phyloP scores from a whole-genome alignment of 169 alveolate genomes.

The Fabrea salina region DNA sequence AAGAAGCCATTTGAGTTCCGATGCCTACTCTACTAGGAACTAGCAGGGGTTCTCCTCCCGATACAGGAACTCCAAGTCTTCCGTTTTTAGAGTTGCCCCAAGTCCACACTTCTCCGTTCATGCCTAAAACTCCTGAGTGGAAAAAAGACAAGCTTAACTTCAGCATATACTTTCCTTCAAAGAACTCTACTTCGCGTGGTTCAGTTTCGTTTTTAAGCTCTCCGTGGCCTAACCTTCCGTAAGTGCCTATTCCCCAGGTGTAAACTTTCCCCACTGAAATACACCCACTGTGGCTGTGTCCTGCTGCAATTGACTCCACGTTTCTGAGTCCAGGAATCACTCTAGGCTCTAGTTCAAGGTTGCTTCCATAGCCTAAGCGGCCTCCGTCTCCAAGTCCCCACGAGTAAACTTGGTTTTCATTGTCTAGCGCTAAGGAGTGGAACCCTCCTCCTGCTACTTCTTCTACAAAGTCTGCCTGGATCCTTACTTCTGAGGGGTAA shows the following conservation, averaged over 20 bases:
- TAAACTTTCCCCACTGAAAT: slow-evolving; percentile 38
- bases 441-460: slow-evolving; percentile 69
- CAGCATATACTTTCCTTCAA: slow-evolving; percentile 32
- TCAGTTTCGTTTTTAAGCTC: slow-evolving; percentile 16
- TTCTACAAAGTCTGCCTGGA: slow-evolving; percentile 34
- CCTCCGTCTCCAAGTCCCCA: slow-evolving; percentile 71
- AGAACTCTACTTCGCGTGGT: slow-evolving; percentile 48
- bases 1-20: slow-evolving; percentile 16
- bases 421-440: slow-evolving; percentile 68
- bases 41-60: slow-evolving; percentile 24
- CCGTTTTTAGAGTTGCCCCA: slow-evolving; percentile 56
- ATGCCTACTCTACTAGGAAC: slow-evolving; percentile 28
- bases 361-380: slow-evolving; percentile 36
- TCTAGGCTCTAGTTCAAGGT: slow-evolving; percentile 1
- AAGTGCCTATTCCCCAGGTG: slow-evolving; percentile 61
- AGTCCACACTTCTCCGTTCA: slow-evolving; percentile 52
- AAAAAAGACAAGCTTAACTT: slow-evolving; percentile 20
- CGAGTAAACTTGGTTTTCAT: slow-evolving; percentile 56
- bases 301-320: slow-evolving; percentile 44
- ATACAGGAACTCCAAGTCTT: slow-evolving; percentile 24
- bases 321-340: not conserved
- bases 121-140: slow-evolving; percentile 25
- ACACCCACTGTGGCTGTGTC: slow-evolving; percentile 55
- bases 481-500: not conserved
- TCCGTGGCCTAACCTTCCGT: slow-evolving; percentile 61